Evolutionary conservation across 2,329 filamentous ascomycete genomes (phyloP).

Genomic region (Fonsecaea multimorphosa): DNA sequence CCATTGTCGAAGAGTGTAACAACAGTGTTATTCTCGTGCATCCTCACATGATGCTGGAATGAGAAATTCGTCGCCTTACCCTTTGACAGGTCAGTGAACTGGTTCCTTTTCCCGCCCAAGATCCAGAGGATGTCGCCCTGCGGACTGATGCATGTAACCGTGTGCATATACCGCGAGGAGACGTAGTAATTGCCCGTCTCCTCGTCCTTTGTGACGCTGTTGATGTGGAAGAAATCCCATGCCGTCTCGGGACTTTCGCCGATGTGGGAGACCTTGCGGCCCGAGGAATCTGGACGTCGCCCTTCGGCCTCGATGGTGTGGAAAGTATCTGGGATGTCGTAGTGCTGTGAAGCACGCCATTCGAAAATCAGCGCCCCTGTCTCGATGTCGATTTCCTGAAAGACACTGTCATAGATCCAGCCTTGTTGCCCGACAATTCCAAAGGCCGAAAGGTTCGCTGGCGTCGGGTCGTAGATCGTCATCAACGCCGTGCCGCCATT

Average conservation of each 20-base stretch:
- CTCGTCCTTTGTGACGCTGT: constrained; percentile 58
- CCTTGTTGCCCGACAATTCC: constrained; percentile 20
- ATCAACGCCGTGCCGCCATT: constrained; percentile 27
- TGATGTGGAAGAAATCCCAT: constrained; percentile 64
- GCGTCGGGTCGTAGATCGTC: constrained; percentile 21
- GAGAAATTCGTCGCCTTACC: constrained; percentile 56
- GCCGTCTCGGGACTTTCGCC: constrained; percentile 33
- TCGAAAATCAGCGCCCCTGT: constrained; percentile 52
- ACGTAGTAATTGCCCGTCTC: constrained; percentile 52
- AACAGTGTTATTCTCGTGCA: constrained; percentile 39
- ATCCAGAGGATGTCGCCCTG: constrained; percentile 57
- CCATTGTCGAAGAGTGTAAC: constrained; percentile 50
- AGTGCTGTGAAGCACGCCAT: constrained; percentile 56
- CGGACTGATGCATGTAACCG: constrained; percentile 51
- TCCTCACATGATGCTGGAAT: constrained; percentile 61
- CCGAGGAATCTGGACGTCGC: constrained; percentile 9
- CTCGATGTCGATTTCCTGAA: constrained; percentile 56
- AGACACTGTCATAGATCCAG: constrained; percentile 50
- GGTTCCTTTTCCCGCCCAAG: constrained; percentile 57
- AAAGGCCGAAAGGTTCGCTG: constrained; percentile 17
- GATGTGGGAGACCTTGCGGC: not conserved
- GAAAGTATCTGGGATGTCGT: constrained; percentile 34
- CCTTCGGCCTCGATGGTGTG: not conserved
- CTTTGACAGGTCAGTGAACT: constrained; percentile 50
- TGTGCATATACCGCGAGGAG: constrained; percentile 50